These are phyloP conservation scores for Ascoidea rubescens DNA, from an alignment of 805 yeast genomes.

Conservation along the genomic window DNA sequence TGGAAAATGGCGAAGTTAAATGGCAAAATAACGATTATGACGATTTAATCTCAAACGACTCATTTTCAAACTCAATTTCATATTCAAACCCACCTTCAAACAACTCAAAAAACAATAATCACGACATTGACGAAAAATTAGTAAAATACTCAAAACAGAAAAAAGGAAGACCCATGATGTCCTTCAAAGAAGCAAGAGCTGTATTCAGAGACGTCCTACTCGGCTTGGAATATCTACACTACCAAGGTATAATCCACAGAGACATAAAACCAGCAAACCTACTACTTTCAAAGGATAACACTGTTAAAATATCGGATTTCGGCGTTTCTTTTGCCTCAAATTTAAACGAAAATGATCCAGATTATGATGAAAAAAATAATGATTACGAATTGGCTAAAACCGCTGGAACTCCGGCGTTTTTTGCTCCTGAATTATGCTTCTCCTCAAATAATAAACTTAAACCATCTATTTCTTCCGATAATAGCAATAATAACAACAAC, in stretches of 20 bases:
- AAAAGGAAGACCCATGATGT: conserved; percentile 48
- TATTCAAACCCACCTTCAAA: too few relatives aligned
- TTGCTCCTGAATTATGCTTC: conserved; percentile 84
- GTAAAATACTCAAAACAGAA: not conserved
- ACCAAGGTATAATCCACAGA: conserved; percentile 84
- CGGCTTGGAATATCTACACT: conserved; percentile 84
- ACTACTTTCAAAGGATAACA: conserved; percentile 50
- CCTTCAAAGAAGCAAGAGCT: conserved; percentile 51
- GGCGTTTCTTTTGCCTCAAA: conserved; percentile 76
- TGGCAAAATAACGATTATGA: conserved; percentile 43
- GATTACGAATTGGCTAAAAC: conserved; percentile 47
- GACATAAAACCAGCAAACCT: conserved; percentile 94
- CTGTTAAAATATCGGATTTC: conserved; percentile 90
- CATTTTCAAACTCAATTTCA: too few relatives aligned
- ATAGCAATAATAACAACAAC: conserved; percentile 11
- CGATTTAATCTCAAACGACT: not conserved
- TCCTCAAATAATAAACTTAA: conserved; percentile 19
- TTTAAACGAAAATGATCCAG: conserved; percentile 36
- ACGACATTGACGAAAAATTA: conserved; percentile 10
- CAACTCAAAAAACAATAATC: conserved; percentile 1
- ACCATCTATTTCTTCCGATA: not conserved
- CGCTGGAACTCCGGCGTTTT: conserved; percentile 95
- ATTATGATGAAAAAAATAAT: conserved; percentile 40
- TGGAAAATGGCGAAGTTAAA: conserved; percentile 79
- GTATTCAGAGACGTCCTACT: conserved; percentile 72